Percentiles rank a stretch among this genome's conserved stretches.
These are phyloP conservation scores for Leccinum fibrillosum DNA, from an alignment of 768 basidiomycete species.

Conservation along the genomic window DNA sequence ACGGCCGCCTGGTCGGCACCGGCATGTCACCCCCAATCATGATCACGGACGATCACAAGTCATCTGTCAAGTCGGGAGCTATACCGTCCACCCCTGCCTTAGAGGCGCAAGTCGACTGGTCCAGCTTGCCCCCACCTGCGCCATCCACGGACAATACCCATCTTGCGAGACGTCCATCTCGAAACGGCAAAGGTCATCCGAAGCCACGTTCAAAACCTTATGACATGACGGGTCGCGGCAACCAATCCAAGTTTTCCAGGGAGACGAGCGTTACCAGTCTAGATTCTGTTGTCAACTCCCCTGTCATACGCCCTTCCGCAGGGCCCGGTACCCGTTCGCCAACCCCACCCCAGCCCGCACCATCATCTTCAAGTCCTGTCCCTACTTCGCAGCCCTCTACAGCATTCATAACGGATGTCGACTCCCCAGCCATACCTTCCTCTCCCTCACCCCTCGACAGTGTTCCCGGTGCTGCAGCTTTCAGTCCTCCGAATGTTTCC, in stretches of 20 bases:
- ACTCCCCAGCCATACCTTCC: constrained; percentile 3
- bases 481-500: constrained; percentile 16
- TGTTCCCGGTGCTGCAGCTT: constrained; percentile 8
- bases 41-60: constrained; percentile 99
- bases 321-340: constrained; percentile 29
- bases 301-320: constrained; percentile 37
- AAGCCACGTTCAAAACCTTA: constrained; percentile 74
- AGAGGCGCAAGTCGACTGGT: constrained; percentile 50
- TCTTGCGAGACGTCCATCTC: constrained; percentile 44
- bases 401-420: constrained; percentile 3
- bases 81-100: constrained; percentile 34
- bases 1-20: constrained; percentile 75
- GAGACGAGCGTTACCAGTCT: constrained; percentile 55
- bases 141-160: constrained; percentile 34
- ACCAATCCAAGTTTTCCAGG: constrained; percentile 46
- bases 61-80: constrained; percentile 37
- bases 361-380: constrained; percentile 14
- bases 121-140: constrained; percentile 29
- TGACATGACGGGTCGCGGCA: constrained; percentile 37
- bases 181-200: constrained; percentile 42
- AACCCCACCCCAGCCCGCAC: constrained; percentile 26
- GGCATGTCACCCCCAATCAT: constrained; percentile 89
- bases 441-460: constrained; percentile 7
- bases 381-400: constrained; percentile 5
- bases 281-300: constrained; percentile 46